phyloP scores from a whole-genome alignment of 495 filamentous ascomycete genomes.

The Stereocaulon alpinum region DNA sequence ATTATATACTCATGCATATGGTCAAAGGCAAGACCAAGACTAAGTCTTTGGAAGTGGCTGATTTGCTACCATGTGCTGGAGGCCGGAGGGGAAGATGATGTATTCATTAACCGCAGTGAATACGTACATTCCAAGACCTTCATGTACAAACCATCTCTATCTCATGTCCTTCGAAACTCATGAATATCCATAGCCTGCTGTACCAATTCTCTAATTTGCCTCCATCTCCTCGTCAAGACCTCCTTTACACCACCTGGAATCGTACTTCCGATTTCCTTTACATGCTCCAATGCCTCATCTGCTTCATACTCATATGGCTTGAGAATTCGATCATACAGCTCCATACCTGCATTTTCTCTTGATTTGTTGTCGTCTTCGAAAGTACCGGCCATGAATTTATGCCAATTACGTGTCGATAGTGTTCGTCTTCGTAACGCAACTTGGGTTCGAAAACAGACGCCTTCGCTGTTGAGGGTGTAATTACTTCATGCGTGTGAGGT shows the following conservation, averaged over 20 bases:
- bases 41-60: slow-evolving; percentile 6
- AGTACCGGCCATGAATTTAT: slow-evolving; percentile 36
- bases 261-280: slow-evolving; percentile 21
- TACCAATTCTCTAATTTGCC: slow-evolving; percentile 32
- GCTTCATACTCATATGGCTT: slow-evolving; percentile 14
- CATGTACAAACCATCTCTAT: not conserved
- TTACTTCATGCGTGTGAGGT: slow-evolving; percentile 29
- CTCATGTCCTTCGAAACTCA: not conserved
- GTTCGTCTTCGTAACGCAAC: slow-evolving; percentile 49
- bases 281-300: slow-evolving; percentile 26
- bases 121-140: not conserved
- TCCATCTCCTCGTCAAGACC: slow-evolving; percentile 39
- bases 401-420: slow-evolving; percentile 31
- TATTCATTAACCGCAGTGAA: not conserved
- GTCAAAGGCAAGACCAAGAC: slow-evolving; percentile 35
- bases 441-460: slow-evolving; percentile 62
- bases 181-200: not conserved
- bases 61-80: slow-evolving; percentile 14
- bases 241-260: slow-evolving; percentile 26
- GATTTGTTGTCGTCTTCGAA: slow-evolving; percentile 24
- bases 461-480: slow-evolving; percentile 51
- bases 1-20: slow-evolving; percentile 56
- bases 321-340: slow-evolving; percentile 8
- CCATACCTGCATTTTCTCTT: slow-evolving; percentile 30
- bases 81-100: not conserved